These are phyloP conservation scores for Senna siamea DNA, from an alignment of 306 rosid genomes.

Conservation along the genomic window DNA sequence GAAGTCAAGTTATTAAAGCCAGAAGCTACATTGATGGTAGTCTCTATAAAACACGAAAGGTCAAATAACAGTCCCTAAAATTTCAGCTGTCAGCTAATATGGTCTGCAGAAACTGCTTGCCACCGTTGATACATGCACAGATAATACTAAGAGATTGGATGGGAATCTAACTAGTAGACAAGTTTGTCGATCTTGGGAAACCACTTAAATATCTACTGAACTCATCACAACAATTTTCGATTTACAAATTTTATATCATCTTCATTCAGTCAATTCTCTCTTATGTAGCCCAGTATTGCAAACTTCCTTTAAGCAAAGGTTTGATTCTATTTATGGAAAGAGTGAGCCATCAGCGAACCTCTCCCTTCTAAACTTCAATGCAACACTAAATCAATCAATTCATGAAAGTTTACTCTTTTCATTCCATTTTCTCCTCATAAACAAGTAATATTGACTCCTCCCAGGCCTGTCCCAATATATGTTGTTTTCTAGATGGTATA, in stretches of 20 bases:
- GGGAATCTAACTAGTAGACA: constrained; percentile 11
- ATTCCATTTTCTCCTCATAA: not conserved
- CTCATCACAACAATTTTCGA: not conserved
- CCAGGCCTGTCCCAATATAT: not conserved
- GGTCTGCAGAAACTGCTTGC: constrained; percentile 21
- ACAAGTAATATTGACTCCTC: too few relatives aligned
- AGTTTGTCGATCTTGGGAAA: constrained; percentile 12
- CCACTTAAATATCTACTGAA: constrained; percentile 4
- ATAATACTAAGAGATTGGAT: constrained; percentile 8
- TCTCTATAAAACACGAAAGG: constrained; percentile 23
- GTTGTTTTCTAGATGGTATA: not conserved
- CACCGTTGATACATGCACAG: constrained; percentile 19
- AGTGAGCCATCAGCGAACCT: not conserved
- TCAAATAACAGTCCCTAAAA: constrained; percentile 32
- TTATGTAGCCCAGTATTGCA: not conserved
- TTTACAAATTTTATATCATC: constrained; percentile 3
- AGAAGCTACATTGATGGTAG: constrained; percentile 16
- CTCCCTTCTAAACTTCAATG: constrained; percentile 11
- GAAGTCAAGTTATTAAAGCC: constrained; percentile 33
- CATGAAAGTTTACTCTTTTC: not conserved
- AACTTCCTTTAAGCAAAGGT: not conserved
- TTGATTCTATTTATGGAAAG: not conserved
- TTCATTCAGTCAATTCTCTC: constrained; percentile 22
- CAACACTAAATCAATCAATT: not conserved
- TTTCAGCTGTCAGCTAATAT: constrained; percentile 16